These are phyloP conservation scores for Phytophthora palmivora DNA, from an alignment of 352 stramenopile genomes.

Conservation along the genomic window DNA sequence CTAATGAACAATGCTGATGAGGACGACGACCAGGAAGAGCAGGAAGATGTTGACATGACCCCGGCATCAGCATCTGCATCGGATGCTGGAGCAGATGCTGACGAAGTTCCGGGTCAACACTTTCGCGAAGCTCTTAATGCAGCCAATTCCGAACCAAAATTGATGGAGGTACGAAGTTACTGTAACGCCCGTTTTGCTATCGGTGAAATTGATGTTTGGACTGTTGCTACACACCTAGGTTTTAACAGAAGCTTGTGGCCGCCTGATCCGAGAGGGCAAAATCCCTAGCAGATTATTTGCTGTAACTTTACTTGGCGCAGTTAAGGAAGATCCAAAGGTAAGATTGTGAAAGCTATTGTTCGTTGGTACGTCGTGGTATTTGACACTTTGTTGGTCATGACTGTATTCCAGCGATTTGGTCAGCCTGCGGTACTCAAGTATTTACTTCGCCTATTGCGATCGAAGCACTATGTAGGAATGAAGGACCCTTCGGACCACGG, in stretches of 20 bases:
- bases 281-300: slow-evolving; percentile 63
- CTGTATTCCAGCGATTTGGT: slow-evolving; percentile 49
- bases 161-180: slow-evolving; percentile 51
- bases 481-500: slow-evolving; percentile 46
- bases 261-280: slow-evolving; percentile 64
- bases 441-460: slow-evolving; percentile 77
- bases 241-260: slow-evolving; percentile 55
- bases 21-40: slow-evolving; percentile 28
- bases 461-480: slow-evolving; percentile 75
- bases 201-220: background rate
- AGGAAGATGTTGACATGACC: slow-evolving; percentile 35
- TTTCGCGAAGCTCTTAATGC: slow-evolving; percentile 51
- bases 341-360: background rate
- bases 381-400: slow-evolving; percentile 5
- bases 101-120: slow-evolving; percentile 59
- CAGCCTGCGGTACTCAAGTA: slow-evolving; percentile 77
- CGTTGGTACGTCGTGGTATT: background rate
- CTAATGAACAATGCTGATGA: slow-evolving; percentile 58
- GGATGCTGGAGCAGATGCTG: slow-evolving; percentile 31
- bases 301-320: slow-evolving; percentile 63
- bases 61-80: slow-evolving; percentile 30
- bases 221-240: slow-evolving; percentile 32
- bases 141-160: slow-evolving; percentile 48
- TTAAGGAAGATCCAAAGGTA: slow-evolving; percentile 64
- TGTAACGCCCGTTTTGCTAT: background rate